Evolutionary conservation across 192 early-diverging fungal species (phyloP), one percentile per base, ranked within the genome.

Genomic region (Pilaira anomala): DNA sequence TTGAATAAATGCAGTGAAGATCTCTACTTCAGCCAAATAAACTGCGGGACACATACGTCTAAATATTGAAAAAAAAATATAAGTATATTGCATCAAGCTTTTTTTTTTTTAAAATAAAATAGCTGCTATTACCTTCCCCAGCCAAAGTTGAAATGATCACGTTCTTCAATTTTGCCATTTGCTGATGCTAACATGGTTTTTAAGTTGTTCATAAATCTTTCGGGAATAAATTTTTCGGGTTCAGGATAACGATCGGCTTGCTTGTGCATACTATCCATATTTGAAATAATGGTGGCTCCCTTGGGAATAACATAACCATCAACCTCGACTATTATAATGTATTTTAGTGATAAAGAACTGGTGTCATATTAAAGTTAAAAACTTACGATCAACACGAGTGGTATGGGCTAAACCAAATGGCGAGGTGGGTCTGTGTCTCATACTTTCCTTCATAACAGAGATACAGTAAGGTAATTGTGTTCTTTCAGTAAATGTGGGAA

Each of bases 251-350:
- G 12, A 25, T 26, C 14, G 8, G 49, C 0, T 18, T 51, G 9
- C 18, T 26, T 51, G 49, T 51, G 19, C 22, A 51, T 51, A 51
- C 49, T 51, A 26, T 51, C 21, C 49, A 51, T 51, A 51, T 26
- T 51, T 1, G 12, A 12, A 51, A 51, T 6, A 22, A 51, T 51
- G 19, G 11, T 51, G 25, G 12, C 18, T 41, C 39, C 39, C 22
- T 57, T 57, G 2, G 30, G 30, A 57, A 57, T 40, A 36, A 41
- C 18, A 40, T 57, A 57, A 0, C 39, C 39, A 39, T 39, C 18
- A 8, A 40, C 13, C 8, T 41, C 39, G 19, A 57, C 55, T 57
- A 51, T 16, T 7, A 12, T 26, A 18, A 26, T 51, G 14, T 21
- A 12, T 14, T 6, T 26, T 26, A 26, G 1, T 51, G 5, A 18